Percentiles rank a stretch among this genome's conserved stretches.
These are phyloP conservation scores for Ogataea zsoltii DNA, from an alignment of 805 yeast genomes.

Conservation along the genomic window DNA sequence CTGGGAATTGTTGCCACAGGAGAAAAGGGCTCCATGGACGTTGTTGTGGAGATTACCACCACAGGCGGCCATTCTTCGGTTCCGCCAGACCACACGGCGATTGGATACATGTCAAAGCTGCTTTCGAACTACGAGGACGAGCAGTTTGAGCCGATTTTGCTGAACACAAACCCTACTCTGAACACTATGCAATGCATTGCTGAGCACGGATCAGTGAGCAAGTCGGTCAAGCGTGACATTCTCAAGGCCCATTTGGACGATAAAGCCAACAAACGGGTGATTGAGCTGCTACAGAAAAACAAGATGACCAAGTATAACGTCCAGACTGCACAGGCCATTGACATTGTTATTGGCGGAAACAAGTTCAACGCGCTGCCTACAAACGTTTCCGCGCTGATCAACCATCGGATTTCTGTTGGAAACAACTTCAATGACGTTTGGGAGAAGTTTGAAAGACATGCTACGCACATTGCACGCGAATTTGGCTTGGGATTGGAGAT, in stretches of 20 bases:
- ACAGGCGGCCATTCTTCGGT: constrained; percentile 62
- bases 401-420: constrained; percentile 66
- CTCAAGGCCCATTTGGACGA: constrained; percentile 39
- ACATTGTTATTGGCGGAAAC: constrained; percentile 68
- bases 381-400: constrained; percentile 49
- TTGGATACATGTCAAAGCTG: constrained; percentile 69
- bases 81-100: constrained; percentile 71
- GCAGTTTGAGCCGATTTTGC: constrained; percentile 50
- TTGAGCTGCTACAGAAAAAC: constrained; percentile 15
- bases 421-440: constrained; percentile 45
- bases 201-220: constrained; percentile 40
- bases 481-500: constrained; percentile 49
- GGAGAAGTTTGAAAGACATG: constrained; percentile 38
- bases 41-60: constrained; percentile 49
- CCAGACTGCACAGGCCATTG: constrained; percentile 68
- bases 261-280: constrained; percentile 36
- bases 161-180: constrained; percentile 60
- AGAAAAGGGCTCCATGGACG: constrained; percentile 43
- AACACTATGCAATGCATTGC: constrained; percentile 64
- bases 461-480: constrained; percentile 44
- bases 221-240: constrained; percentile 32
- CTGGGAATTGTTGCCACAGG: constrained; percentile 50
- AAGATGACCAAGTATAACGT: constrained; percentile 38
- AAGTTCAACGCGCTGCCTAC: constrained; percentile 81
- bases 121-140: constrained; percentile 55